phyloP scores from a whole-genome alignment of 1,284 basidiomycete species.

The Ceratobasidium theobromae region DNA sequence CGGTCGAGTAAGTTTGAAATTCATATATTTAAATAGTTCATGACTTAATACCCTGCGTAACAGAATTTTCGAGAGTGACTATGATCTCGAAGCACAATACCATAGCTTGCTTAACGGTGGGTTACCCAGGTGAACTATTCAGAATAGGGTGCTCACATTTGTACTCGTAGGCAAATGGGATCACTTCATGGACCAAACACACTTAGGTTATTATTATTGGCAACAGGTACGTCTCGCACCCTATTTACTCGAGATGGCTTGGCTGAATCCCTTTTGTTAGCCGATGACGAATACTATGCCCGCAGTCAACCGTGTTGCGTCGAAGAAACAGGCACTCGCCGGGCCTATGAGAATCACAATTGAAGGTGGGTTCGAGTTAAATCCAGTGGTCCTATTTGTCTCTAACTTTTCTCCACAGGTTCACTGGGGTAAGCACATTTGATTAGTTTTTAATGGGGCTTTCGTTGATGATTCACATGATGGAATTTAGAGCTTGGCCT shows the following conservation, averaged over 20 bases:
- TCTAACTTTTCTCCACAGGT: neutral
- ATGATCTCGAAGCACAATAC: slow-evolving; percentile 59
- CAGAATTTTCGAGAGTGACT: slow-evolving; percentile 57
- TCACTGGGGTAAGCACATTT: slow-evolving; percentile 7
- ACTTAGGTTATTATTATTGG: slow-evolving; percentile 67
- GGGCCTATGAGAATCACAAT: slow-evolving; percentile 62
- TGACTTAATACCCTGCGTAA: neutral
- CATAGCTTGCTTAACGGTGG: slow-evolving; percentile 60
- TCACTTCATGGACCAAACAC: slow-evolving; percentile 39
- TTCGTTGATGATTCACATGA: neutral
- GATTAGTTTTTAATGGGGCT: neutral
- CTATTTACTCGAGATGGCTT: neutral
- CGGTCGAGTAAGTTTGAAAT: slow-evolving; percentile 44
- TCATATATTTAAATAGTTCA: neutral
- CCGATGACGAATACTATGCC: slow-evolving; percentile 52
- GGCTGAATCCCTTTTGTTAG: neutral
- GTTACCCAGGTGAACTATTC: neutral
- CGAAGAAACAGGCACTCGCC: slow-evolving; percentile 57
- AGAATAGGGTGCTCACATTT: neutral
- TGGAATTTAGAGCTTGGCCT: slow-evolving; percentile 39
- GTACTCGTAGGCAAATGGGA: slow-evolving; percentile 26
- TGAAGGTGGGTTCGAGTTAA: slow-evolving; percentile 50
- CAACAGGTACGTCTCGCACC: slow-evolving; percentile 48
- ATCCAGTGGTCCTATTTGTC: neutral
- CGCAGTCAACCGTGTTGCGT: slow-evolving; percentile 55